Conservation (phyloP, 768 basidiomycete genomes). For the Mycena filopes region DNA sequence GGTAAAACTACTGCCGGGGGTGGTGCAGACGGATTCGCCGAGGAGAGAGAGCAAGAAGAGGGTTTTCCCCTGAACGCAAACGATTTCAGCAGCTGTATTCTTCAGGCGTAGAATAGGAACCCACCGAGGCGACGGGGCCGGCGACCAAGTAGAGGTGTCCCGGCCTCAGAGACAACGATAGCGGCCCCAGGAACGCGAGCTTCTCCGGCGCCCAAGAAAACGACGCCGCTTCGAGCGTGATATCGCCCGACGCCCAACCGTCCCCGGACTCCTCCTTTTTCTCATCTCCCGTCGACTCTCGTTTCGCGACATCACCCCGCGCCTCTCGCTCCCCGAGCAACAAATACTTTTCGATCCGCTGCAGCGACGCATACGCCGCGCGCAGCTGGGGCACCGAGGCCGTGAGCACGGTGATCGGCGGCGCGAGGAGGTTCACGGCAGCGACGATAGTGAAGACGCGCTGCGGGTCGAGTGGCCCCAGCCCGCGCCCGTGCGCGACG, state of each 20-base stretch:
- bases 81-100: no score
- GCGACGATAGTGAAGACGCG: slow-evolving; percentile 23
- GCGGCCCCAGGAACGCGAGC: slow-evolving; percentile 14
- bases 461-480: slow-evolving; percentile 2
- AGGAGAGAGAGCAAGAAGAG: slow-evolving; percentile 17
- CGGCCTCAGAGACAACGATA: background rate
- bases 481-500: slow-evolving; percentile 5
- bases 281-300: background rate
- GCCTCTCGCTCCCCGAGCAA: slow-evolving; percentile 11
- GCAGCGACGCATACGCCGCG: slow-evolving; percentile 14
- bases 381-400: slow-evolving; percentile 16
- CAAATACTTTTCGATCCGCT: slow-evolving; percentile 19
- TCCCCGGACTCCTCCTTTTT: no score
- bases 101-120: no score
- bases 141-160: slow-evolving; percentile 3
- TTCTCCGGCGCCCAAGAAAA: slow-evolving; percentile 25
- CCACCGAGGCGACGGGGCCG: slow-evolving; percentile 22
- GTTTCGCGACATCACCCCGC: background rate
- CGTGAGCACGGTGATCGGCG: background rate
- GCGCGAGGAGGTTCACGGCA: slow-evolving; percentile 10
- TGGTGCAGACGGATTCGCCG: background rate
- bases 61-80: slow-evolving; percentile 12
- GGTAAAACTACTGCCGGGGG: background rate
- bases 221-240: slow-evolving; percentile 4
- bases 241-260: background rate